Evolutionary conservation across 2,329 filamentous ascomycete species (phyloP), one percentile per base, ranked within the genome.

Genomic region (Orbilia brochopaga): DNA sequence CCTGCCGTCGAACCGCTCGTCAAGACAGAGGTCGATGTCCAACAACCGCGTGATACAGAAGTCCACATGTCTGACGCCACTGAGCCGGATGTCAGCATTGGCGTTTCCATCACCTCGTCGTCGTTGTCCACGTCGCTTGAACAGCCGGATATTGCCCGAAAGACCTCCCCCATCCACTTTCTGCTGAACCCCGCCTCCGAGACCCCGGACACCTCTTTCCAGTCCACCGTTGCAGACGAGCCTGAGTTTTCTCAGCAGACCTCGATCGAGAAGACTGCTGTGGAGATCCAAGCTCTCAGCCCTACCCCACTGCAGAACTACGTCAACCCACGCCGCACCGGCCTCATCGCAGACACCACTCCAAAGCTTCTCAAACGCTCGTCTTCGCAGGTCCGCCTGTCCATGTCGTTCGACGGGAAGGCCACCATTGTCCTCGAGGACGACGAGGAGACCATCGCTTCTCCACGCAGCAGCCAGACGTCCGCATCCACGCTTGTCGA

Each of bases 361-460:
- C 76, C 76, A n/a, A 56, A 52, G 7, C 70, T 77, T 24, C 63
- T 76, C 40, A 75, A 74, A 48, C 67, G 74, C 10, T 74, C 73
- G 1, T 74, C 74, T 1, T 77, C 76, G 6, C 67, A 65, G 4
- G 64, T 77, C 35, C 75, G 76, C 35, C 72, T 77, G 4, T 76
- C 75, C 0, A 76, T 76, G 23, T 75, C 74, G 6, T 67, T 77
- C 2, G 76, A 77, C 11, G 76, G 76, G 15, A 76, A 77, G 54
- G 76, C 76, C 27, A 74, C 75, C 3, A 58, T 77, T 35, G 74
- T 77, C 13, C 72, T 76, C 30, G 75, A 75, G 15, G 73, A 76
- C 37, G 60, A 61, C 13, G 60, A 63, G 17, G 55, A 66, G 51
- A 23, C 51, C 2, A 2, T 61, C 42, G 27, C 32, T 21, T 35